Percentiles rank a stretch among this genome's conserved stretches.
Evolutionary conservation across 805 yeast species (phyloP).

Genomic region (Candida corydali): DNA sequence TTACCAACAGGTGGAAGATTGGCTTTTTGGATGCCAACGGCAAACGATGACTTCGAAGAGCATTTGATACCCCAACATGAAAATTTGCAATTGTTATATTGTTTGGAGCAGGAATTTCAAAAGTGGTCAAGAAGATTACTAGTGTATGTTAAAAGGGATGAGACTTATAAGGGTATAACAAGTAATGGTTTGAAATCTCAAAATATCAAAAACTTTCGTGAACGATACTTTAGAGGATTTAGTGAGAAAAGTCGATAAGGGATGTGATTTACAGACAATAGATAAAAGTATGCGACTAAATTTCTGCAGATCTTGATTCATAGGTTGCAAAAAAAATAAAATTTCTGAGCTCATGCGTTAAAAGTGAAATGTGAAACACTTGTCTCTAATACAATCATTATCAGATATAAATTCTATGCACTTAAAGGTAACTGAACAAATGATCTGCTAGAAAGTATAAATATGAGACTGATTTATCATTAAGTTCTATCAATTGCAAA

Average conservation of each 20-base stretch:
- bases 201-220: conserved; percentile 59
- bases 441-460: neutral
- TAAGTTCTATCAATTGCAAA: too few relatives aligned
- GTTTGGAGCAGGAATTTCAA: conserved; percentile 82
- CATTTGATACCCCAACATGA: conserved; percentile 77
- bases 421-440: neutral
- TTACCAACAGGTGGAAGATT: conserved; percentile 74
- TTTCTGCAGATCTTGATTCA: neutral
- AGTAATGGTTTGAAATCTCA: conserved; percentile 40
- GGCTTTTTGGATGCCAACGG: conserved; percentile 97
- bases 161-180: conserved; percentile 44
- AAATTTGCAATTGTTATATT: conserved; percentile 62
- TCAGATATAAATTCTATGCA: neutral
- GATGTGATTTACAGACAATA: neutral
- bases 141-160: conserved; percentile 68
- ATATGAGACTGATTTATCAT: neutral
- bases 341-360: neutral
- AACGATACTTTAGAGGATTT: conserved; percentile 71
- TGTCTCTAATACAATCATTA: neutral
- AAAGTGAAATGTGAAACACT: too few relatives aligned
- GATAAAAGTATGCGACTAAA: conserved; percentile 1
- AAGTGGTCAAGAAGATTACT: conserved; percentile 89
- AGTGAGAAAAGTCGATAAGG: conserved; percentile 29
- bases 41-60: conserved; percentile 74
- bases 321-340: neutral